Percentiles rank a stretch among this genome's conserved stretches.
phyloP scores from a whole-genome alignment of 148 eudicot species.

The Nepenthes gracilis region DNA sequence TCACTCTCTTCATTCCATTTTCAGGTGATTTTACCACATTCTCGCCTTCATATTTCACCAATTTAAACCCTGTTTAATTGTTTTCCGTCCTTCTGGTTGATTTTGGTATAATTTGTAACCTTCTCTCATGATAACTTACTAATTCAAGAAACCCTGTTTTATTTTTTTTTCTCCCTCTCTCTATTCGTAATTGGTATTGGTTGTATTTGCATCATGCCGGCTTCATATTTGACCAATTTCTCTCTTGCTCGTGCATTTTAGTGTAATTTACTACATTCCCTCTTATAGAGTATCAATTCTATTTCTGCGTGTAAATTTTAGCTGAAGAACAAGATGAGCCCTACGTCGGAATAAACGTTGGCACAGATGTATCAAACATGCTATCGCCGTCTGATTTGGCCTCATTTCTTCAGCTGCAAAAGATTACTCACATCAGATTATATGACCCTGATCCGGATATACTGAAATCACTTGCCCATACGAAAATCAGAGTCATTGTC shows the following conservation, averaged over 20 bases:
- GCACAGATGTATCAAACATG: slow-evolving; percentile 59
- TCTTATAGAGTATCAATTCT: too few relatives aligned
- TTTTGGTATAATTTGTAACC: not conserved
- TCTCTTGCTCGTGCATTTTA: too few relatives aligned
- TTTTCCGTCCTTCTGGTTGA: too few relatives aligned
- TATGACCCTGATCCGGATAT: slow-evolving; percentile 63
- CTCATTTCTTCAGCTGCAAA: slow-evolving; percentile 49
- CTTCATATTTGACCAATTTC: not conserved
- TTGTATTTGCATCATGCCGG: not conserved
- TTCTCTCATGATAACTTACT: slow-evolving; percentile 9
- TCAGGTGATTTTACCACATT: slow-evolving; percentile 15
- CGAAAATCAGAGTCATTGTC: slow-evolving; percentile 68
- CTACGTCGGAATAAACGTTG: slow-evolving; percentile 70
- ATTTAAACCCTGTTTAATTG: too few relatives aligned
- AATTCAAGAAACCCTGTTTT: too few relatives aligned
- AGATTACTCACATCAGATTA: slow-evolving; percentile 64
- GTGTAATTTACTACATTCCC: too few relatives aligned
- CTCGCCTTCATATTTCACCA: too few relatives aligned
- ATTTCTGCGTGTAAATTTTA: not conserved
- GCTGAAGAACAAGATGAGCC: slow-evolving; percentile 39
- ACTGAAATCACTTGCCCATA: slow-evolving; percentile 53
- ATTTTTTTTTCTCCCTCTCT: too few relatives aligned
- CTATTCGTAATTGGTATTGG: too few relatives aligned
- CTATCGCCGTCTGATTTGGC: slow-evolving; percentile 51
- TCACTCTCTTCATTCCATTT: slow-evolving; percentile 16